Conservation (phyloP, 169 alveolate genomes). For the Babesia gibsoni region DNA sequence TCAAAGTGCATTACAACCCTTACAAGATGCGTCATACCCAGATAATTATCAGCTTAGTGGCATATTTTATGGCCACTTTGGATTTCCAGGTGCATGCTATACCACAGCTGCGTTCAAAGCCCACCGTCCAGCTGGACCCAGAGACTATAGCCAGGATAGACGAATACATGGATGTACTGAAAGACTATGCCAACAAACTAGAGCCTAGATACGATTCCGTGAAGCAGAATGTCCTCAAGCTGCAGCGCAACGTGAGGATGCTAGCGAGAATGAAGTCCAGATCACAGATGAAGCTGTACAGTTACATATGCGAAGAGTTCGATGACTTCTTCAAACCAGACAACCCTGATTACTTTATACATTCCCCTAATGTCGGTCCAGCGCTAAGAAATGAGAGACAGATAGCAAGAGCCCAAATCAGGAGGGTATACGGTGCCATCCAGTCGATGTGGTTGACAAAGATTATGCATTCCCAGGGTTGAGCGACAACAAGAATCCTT, state of each 20-base stretch:
- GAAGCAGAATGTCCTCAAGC: background rate
- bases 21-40: too few species aligned
- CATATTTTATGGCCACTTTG: too few species aligned
- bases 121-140: background rate
- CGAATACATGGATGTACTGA: slow-evolving; percentile 1
- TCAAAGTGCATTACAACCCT: too few species aligned
- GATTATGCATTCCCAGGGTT: too few species aligned
- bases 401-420: background rate
- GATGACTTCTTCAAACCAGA: background rate
- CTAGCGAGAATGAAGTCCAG: background rate
- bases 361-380: background rate
- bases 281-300: background rate
- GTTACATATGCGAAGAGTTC: background rate
- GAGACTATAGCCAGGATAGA: background rate
- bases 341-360: background rate
- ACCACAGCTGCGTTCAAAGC: too few species aligned
- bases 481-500: too few species aligned
- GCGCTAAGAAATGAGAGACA: background rate
- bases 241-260: background rate
- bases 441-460: background rate
- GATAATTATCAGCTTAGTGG: too few species aligned
- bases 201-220: too few species aligned
- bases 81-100: too few species aligned
- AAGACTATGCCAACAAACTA: background rate
- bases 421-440: background rate